phyloP scores from a whole-genome alignment of 371 early-diverging fungal genomes.

The Syncephalastrum monosporum region DNA sequence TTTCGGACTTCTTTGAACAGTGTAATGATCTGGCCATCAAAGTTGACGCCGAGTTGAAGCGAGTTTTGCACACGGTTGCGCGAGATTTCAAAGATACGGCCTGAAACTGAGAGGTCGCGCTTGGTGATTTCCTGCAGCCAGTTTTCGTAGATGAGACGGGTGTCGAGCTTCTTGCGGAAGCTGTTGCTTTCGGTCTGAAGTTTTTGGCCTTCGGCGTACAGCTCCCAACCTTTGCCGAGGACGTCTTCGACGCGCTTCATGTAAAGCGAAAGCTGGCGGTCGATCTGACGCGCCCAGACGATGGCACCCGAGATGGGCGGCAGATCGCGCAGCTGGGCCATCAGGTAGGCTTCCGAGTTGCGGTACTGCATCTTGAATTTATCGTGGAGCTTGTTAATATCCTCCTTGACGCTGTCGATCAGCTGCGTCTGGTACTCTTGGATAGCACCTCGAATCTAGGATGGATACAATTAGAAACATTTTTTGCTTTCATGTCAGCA shows the following conservation, averaged over 20 bases:
- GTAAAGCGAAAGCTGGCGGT: constrained; percentile 91
- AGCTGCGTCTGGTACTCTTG: constrained; percentile 98
- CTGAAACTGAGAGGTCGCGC: constrained; percentile 84
- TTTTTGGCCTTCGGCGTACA: constrained; percentile 95
- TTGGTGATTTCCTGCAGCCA: constrained; percentile 91
- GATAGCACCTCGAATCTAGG: constrained; percentile 95
- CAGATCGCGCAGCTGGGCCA: constrained; percentile 91
- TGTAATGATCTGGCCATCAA: constrained; percentile 92
- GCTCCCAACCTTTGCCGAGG: constrained; percentile 96
- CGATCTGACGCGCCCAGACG: constrained; percentile 98
- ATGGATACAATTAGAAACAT: neutral
- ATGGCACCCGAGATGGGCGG: constrained; percentile 95
- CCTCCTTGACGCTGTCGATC: constrained; percentile 96
- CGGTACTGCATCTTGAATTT: constrained; percentile 94
- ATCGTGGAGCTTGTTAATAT: constrained; percentile 92
- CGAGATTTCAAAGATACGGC: constrained; percentile 90
- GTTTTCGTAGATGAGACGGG: constrained; percentile 83
- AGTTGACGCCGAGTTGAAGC: constrained; percentile 88
- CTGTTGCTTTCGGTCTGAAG: constrained; percentile 86
- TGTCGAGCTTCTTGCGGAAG: constrained; percentile 93
- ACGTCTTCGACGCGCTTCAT: constrained; percentile 98
- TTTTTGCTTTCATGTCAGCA: neutral
- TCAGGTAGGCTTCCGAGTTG: constrained; percentile 83
- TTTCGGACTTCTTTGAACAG: constrained; percentile 98
- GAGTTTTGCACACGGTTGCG: constrained; percentile 80